Evolutionary conservation across 768 basidiomycete genomes (phyloP), one percentile per base, ranked within the genome.

Genomic region (Tylopilus intermedius): DNA sequence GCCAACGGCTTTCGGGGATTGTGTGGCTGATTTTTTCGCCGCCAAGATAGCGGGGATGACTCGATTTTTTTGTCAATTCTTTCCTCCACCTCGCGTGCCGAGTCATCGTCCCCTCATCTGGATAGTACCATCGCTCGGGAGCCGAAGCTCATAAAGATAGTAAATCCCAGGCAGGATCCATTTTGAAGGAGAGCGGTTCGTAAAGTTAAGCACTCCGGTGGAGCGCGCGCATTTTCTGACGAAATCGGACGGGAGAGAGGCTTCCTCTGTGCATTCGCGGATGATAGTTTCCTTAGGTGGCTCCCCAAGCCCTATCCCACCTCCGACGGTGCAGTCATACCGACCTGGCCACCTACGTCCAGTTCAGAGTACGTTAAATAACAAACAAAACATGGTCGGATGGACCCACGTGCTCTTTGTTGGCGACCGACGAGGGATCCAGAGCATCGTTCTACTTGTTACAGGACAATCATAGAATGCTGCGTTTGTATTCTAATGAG

Each of bases 141-240:
- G 63, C 11, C 69, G 67, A 10, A 78, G 67, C 35, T 77, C 76
- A 47, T 72, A 77, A 33, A 74, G 68, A 51, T 74, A 73, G 57
- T 77, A 77, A 18, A 75, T 61, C 21, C 74, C 74, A 5, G 76
- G 76, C 15, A 77, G 59, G 15, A 76, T 64, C 74, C 74, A 77
- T 38, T 67, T 67, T 15, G 68, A 61, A 7, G 73, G 74, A 0
- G 75, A 76, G 15, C 73, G 76, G 50, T 76, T 74, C 47, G 67
- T 68, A 59, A 65, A 77, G 21, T 71, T 68, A n/a, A 77, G 59
- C 44, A 71, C 65, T 18, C 76, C 76, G 7, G 67, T 69, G 4
- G 70, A 60, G 10, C 67, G 67, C 24, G 66, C 63, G 51, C 64
- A 55, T 15, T 62, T 49, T 51, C 45, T 58, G 46, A 76, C 68